Evolutionary conservation across 1,139 yeast species (phyloP), one percentile per base, ranked within the genome.

Genomic region (Yamadazyma siamensis): DNA sequence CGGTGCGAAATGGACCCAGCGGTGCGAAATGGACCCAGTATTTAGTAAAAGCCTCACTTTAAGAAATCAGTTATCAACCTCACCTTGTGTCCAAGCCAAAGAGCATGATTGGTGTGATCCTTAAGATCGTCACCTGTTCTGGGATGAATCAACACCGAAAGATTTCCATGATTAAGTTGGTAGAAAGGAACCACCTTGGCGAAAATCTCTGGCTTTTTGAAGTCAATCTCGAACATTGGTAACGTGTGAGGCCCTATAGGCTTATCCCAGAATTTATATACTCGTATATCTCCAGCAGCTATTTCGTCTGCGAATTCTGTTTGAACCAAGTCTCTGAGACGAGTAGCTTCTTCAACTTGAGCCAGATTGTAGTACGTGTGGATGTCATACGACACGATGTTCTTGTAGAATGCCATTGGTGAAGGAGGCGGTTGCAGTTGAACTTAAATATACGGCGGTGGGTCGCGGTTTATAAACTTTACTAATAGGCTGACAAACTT

Each of bases 221-320:
- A 59, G 47, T 65, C 71, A 28, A 65, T 44, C 41, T 65, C 72
- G 59, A 63, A 65, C 71, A 65, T 65, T 36, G 48, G 50, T 15
- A 62, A 50, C 0, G 80, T 77, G 41, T 77, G 82, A 1, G 82
- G 82, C 0, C 83, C 83, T 27, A 77, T 53, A 14, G 78, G 71
- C 30, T 54, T 52, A 28, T 71, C 73, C 65, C 74, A 71, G 28
- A 73, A 55, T 39, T 64, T 63, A 50, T 61, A 58, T 4, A 74
- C 63, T 30, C 77, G 42, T 15, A 74, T 54, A 19, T 55, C 53
- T 2, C 75, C 77, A 2, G 47, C 44, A 11, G 52, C 63, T 14
- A 77, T 54, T 34, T 75, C 80, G 8, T 49, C 33, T 5, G 63
- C 59, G 44, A 76, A 76, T 28, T 73, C 77, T 26, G 41, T 31